Evolutionary conservation across 768 basidiomycete genomes (phyloP).

Genomic region (Tulasnella sp.): DNA sequence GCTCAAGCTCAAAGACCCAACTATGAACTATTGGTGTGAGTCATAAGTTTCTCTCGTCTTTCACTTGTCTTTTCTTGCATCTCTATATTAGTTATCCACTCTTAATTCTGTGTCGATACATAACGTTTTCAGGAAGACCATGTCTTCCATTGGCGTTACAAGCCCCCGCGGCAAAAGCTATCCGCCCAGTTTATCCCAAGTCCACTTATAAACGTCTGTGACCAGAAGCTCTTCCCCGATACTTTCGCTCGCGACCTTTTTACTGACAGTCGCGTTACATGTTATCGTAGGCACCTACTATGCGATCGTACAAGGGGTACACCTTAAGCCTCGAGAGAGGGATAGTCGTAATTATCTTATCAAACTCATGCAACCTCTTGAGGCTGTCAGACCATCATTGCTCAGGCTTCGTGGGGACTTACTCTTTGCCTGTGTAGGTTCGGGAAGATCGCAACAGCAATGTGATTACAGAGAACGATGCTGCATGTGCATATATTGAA

Average conservation of each 20-base stretch:
- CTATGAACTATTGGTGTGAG: slow-evolving; percentile 93
- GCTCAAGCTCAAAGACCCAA: slow-evolving; percentile 62
- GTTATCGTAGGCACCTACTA: slow-evolving; percentile 62
- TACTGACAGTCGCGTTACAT: background rate
- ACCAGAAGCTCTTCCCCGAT: too few species aligned
- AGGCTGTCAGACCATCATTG: slow-evolving; percentile 62
- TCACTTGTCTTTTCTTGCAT: too few species aligned
- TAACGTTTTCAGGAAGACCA: too few species aligned
- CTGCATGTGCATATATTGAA: too few species aligned
- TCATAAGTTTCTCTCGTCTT: too few species aligned
- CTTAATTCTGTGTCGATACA: too few species aligned
- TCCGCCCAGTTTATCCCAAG: background rate
- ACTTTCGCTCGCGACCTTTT: too few species aligned
- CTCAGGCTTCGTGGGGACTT: slow-evolving; percentile 48
- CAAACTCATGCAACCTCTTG: slow-evolving; percentile 61
- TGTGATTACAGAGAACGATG: too few species aligned
- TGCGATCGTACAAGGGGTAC: slow-evolving; percentile 78
- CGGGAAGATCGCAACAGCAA: too few species aligned
- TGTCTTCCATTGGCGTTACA: background rate
- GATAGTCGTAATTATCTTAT: slow-evolving; percentile 60
- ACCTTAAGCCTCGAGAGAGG: slow-evolving; percentile 45
- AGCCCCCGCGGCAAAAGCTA: background rate
- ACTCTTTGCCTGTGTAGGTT: background rate
- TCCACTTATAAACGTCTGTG: too few species aligned
- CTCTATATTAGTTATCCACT: too few species aligned